Conservation (phyloP, 2,329 filamentous ascomycete genomes). For the Magnaporthiopsis poae region DNA sequence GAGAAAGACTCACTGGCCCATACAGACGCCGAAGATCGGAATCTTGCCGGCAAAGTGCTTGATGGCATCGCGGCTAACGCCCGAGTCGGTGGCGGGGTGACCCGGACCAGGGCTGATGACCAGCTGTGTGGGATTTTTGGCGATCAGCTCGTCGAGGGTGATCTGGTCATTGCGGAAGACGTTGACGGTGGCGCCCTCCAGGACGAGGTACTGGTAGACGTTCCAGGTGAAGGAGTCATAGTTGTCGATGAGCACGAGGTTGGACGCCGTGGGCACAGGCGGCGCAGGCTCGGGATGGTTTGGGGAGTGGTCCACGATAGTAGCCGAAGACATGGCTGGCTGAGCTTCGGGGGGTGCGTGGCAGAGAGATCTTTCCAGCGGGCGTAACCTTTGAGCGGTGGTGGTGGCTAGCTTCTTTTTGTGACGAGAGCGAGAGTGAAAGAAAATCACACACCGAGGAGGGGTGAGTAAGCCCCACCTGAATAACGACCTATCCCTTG, state of each 20-base stretch:
- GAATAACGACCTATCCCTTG: background rate
- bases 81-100: constrained; percentile 83
- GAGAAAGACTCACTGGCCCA: constrained; percentile 66
- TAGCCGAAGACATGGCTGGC: constrained; percentile 11
- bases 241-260: constrained; percentile 93
- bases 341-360: background rate
- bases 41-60: constrained; percentile 87
- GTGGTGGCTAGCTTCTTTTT: background rate
- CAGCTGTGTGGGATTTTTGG: constrained; percentile 79
- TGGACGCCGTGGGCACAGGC: constrained; percentile 69
- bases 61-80: constrained; percentile 86
- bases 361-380: background rate
- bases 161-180: constrained; percentile 91
- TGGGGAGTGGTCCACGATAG: constrained; percentile 71
- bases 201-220: constrained; percentile 91
- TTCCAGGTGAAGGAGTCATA: constrained; percentile 99
- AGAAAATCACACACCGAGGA: background rate
- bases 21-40: constrained; percentile 92
- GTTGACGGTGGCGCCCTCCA: constrained; percentile 86
- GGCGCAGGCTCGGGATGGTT: constrained; percentile 67
- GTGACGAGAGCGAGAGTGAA: no score
- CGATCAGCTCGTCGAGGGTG: constrained; percentile 70
- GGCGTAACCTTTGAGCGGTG: background rate
- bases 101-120: constrained; percentile 92
- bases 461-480: background rate